Evolutionary conservation across 2,329 filamentous ascomycete species (phyloP), one percentile per base, ranked within the genome.

Genomic region (Phoma sp.): DNA sequence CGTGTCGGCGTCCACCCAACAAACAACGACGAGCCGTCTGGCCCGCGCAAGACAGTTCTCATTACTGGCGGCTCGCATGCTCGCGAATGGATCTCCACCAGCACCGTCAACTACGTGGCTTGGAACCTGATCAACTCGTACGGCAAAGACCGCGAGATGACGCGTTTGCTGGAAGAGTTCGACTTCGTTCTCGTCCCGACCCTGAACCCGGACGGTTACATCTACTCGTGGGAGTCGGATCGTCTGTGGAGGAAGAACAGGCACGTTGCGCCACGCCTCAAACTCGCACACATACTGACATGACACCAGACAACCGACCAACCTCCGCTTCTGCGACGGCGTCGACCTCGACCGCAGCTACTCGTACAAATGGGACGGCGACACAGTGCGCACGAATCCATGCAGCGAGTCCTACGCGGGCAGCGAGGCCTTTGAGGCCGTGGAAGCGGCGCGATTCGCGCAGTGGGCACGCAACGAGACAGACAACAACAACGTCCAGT

Each of bases 61-160:
- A 80, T 99, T 18, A 87, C 87, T 4, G 95, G 91, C 48, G 93
- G 93, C 43, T 82, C 90, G n/a, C 95, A 98, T 74, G 93, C 93
- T 3, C 86, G 95, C 33, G 95, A 99, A 79, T 99, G 95, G 95
- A 96, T 99, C 61, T 91, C 91, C 41, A 92, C 89, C 0, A 95
- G 89, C 67, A 96, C 92, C 0, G 91, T 96, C 47, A 96, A 89
- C 66, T 98, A 96, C 67, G 79, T 96, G 27, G 91, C 93, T 8
- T 96, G 95, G 84, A 90, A 86, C 13, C 82, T 98, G 42, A 90
- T 96, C 66, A 93, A 89, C 0, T 85, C 86, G 4, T 96, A 93
- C 72, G 90, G 89, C 56, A 90, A 91, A 83, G 75, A 82, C 68
- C 58, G 82, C 78, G 75, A 75, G 10, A 87, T 96, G 48, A 93